A percentile compares a stretch with the other conserved stretches of the same genome.
Evolutionary conservation across 371 early-diverging fungal genomes (phyloP).

Genomic region (Mucor racemosus): DNA sequence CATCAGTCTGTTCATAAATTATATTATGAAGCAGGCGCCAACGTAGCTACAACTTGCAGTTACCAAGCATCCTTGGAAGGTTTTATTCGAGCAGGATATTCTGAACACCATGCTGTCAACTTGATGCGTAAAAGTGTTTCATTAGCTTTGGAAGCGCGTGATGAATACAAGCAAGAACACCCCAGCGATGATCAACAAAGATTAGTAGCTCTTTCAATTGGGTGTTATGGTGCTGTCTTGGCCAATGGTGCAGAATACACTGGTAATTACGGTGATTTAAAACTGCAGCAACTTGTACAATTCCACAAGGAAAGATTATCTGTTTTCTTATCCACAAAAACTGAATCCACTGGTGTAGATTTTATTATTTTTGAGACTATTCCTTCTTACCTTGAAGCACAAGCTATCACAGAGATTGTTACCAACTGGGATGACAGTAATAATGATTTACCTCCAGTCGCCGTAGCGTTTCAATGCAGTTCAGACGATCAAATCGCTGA

Average conservation of each 20-base stretch:
- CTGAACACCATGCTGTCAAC: slow-evolving; percentile 28
- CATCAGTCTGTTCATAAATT: slow-evolving; percentile 42
- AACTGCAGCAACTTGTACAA: slow-evolving; percentile 35
- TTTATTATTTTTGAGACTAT: slow-evolving; percentile 67
- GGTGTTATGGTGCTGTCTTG: slow-evolving; percentile 64
- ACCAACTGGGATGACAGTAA: background rate
- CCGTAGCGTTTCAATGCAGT: slow-evolving; percentile 50
- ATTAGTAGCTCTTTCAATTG: slow-evolving; percentile 58
- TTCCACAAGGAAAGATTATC: slow-evolving; percentile 53
- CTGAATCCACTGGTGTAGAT: slow-evolving; percentile 32
- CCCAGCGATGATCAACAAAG: slow-evolving; percentile 15
- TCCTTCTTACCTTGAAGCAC: slow-evolving; percentile 56
- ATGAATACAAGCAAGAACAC: slow-evolving; percentile 33
- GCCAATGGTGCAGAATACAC: slow-evolving; percentile 68
- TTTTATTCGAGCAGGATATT: slow-evolving; percentile 40
- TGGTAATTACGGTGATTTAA: slow-evolving; percentile 51
- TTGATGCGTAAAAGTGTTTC: slow-evolving; percentile 47
- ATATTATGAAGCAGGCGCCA: slow-evolving; percentile 57
- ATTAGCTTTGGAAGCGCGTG: slow-evolving; percentile 48
- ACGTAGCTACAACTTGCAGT: slow-evolving; percentile 53
- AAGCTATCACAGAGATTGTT: slow-evolving; percentile 46
- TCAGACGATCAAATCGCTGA: slow-evolving; percentile 45
- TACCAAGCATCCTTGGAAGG: slow-evolving; percentile 54
- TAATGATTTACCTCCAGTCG: slow-evolving; percentile 26
- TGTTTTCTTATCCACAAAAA: slow-evolving; percentile 31